Evolutionary conservation across 2,329 filamentous ascomycete species (phyloP), one percentile per base, ranked within the genome.

Genomic region (Pyrenophora teres): DNA sequence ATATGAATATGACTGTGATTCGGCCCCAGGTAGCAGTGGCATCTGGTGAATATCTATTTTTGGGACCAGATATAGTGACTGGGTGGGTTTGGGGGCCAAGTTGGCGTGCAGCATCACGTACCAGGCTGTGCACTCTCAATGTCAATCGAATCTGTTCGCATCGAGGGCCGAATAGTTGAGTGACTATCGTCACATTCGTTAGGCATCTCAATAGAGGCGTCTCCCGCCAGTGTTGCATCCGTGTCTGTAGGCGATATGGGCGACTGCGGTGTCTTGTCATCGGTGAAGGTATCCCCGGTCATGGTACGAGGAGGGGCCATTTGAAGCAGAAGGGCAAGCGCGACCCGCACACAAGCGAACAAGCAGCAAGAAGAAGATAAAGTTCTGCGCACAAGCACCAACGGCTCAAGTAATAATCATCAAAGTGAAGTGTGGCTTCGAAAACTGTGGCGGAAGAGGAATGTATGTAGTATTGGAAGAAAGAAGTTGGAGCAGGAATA

Each of bases 271-370:
- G 40, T 46, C 33, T 66, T 67, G 41, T 69, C 61, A 36, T 60
- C 54, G n/a, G 59, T 54, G 18, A 66, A 52, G 0, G 69, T 72
- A 23, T 70, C 69, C 7, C 65, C 69, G 9, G 68, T 72, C 68
- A 72, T 67, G 6, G 62, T 51, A 23, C 66, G 68, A 16, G 51
- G 47, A 55, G 63, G 69, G 56, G 67, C 49, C 69, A 72, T 73
- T 12, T 6, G 23, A 40, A 10, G 31, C 25, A 41, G 19, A 25
- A 31, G 45, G 37, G 31, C n/a, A 21, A 32, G 42, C 42, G 42
- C 37, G 38, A 9, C 38, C 39, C 38, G 33, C 32, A 37, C 39
- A 54, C 39, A 57, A 54, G 32, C 41, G 46, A 51, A 41, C 51
- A 41, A 32, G 31, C 40, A 46, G 39, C 39, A 43, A 57, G 50